Evolutionary conservation across 2,329 filamentous ascomycete genomes (phyloP), one percentile per base, ranked within the genome.

Genomic region (Pyrenochaeta sp.): DNA sequence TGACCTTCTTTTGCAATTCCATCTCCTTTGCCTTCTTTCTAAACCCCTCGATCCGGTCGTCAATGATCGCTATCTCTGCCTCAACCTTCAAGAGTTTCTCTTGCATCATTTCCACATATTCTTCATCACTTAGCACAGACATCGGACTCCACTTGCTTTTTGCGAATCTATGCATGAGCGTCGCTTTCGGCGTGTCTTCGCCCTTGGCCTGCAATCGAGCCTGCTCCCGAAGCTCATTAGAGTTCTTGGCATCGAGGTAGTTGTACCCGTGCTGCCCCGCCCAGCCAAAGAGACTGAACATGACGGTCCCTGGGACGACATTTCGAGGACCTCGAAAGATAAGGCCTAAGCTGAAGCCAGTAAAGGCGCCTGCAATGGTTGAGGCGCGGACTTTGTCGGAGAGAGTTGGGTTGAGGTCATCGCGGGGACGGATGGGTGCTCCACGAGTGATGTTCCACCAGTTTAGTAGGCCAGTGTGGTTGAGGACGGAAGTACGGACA

Each of bases 11-110:
- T 50, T 67, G 55, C 30, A 53, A 47, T 12, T 73, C 64, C 39
- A 54, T 36, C 44, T 71, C 69, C 8, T 50, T 62, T 28, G 71
- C 69, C 54, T 70, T 54, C 48, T 67, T 69, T 50, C 62, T 72
- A 25, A 88, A 71, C 39, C 78, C 81, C 47, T 82, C 84, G 65
- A 95, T 91, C 69, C 87, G 88, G 52, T 94, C 91, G 68, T 95
- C 91, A 36, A 94, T 82, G 5, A 95, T 76, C 0, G 91, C 88
- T 75, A 95, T 92, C 60, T 94, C 90, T 0, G 86, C 90, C 64
- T 95, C 89, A 2, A 94, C 79, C 61, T 82, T 84, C 27, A 94
- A 74, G 40, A 92, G 78, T 77, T 89, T 92, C 73, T 93, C 90
- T 30, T 83, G 81, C 69, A 95, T 81, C 78, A 92, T 87, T 0